These are phyloP conservation scores for Fusarium sacchari DNA, from an alignment of 2,329 filamentous ascomycete genomes.

Conservation along the genomic window DNA sequence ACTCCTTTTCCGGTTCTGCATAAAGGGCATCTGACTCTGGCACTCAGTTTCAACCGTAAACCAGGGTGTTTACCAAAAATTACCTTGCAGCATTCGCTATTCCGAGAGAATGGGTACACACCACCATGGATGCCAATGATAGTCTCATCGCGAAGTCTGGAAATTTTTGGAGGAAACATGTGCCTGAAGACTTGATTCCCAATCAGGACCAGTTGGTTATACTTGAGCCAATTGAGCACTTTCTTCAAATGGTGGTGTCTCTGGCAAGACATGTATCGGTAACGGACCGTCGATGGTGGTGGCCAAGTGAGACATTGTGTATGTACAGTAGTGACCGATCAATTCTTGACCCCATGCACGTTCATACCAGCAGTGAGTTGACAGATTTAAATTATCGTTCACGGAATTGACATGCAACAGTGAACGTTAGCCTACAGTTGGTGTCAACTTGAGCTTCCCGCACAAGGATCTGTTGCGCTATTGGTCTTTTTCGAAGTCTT, in stretches of 20 bases:
- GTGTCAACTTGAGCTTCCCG: neutral
- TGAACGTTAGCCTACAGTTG: neutral
- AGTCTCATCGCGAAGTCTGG: neutral
- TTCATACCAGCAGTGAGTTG: neutral
- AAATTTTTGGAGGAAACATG: constrained; percentile 6
- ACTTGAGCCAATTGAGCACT: constrained; percentile 6
- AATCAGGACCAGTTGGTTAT: constrained; percentile 24
- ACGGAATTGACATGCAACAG: neutral
- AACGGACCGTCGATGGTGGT: constrained; percentile 27
- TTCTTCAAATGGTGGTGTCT: constrained; percentile 16
- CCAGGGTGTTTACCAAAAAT: constrained; percentile 6
- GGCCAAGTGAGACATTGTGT: constrained; percentile 17
- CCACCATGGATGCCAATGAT: neutral
- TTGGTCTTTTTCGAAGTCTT: neutral
- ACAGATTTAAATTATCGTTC: neutral
- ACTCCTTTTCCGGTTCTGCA: constrained; percentile 17
- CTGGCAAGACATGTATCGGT: constrained; percentile 36
- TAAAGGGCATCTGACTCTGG: neutral
- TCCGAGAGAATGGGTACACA: constrained; percentile 7
- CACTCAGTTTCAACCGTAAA: constrained; percentile 6
- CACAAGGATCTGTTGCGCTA: neutral
- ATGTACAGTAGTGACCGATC: constrained; percentile 6
- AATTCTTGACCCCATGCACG: neutral
- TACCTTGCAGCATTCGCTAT: constrained; percentile 14
- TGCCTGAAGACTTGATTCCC: constrained; percentile 37